These are phyloP conservation scores for Dinochytrium kinnereticum DNA, from an alignment of 371 early-diverging fungal genomes.

Conservation along the genomic window DNA sequence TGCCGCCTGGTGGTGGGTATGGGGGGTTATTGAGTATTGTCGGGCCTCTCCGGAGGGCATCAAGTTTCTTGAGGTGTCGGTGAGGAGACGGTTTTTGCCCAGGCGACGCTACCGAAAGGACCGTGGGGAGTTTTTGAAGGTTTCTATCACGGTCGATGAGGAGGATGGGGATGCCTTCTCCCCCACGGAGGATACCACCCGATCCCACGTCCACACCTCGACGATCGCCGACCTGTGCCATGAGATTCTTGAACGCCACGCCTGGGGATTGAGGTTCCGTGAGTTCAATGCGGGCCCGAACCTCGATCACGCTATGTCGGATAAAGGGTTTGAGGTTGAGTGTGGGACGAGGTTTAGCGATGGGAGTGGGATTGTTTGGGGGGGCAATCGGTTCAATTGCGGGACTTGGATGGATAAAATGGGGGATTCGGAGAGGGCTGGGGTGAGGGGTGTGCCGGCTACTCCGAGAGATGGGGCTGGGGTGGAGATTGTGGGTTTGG, in stretches of 20 bases:
- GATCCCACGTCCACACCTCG: constrained; percentile 60
- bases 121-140: constrained; percentile 18
- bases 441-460: constrained; percentile 87
- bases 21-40: constrained; percentile 89
- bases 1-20: constrained; percentile 95
- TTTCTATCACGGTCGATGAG: constrained; percentile 57
- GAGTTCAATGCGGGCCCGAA: constrained; percentile 93
- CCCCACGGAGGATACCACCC: constrained; percentile 61
- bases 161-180: background rate
- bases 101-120: constrained; percentile 43
- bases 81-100: constrained; percentile 83
- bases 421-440: constrained; percentile 93
- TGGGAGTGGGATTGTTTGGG: constrained; percentile 79
- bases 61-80: constrained; percentile 69
- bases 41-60: constrained; percentile 72
- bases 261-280: constrained; percentile 88
- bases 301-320: constrained; percentile 90
- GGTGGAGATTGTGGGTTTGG: constrained; percentile 89
- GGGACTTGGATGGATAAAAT: constrained; percentile 99
- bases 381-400: constrained; percentile 93
- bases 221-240: constrained; percentile 83
- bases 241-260: constrained; percentile 91
- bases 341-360: constrained; percentile 64
- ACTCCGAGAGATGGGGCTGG: constrained; percentile 94
- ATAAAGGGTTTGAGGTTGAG: constrained; percentile 86